A percentile compares a stretch with the other conserved stretches of the same genome.
phyloP scores from a whole-genome alignment of 495 filamentous ascomycete genomes.

The Geopyxis carbonaria region DNA sequence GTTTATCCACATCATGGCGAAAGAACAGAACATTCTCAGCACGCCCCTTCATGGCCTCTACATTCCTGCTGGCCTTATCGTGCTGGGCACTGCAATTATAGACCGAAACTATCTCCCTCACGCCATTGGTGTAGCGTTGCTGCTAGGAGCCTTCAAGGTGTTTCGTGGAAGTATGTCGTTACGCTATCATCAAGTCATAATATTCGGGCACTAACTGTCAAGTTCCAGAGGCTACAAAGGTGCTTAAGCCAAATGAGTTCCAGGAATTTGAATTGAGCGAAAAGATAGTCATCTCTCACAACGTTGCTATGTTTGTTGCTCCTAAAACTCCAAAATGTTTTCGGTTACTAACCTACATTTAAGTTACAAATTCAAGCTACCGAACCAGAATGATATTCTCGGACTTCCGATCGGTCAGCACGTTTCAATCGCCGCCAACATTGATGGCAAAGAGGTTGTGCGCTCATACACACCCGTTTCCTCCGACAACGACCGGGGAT shows the following conservation, averaged over 20 bases:
- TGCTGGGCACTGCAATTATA: conserved; percentile 56
- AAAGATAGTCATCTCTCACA: conserved; percentile 86
- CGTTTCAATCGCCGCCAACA: conserved; percentile 75
- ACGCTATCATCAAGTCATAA: neutral
- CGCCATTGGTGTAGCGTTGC: conserved; percentile 45
- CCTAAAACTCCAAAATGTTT: neutral
- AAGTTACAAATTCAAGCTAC: conserved; percentile 82
- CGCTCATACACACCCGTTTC: conserved; percentile 93
- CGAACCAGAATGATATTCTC: conserved; percentile 56
- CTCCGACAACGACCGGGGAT: conserved; percentile 48
- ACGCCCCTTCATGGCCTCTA: conserved; percentile 52
- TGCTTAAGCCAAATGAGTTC: conserved; percentile 72
- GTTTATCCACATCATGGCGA: neutral
- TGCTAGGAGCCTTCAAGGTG: conserved; percentile 47
- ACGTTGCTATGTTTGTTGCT: conserved; percentile 62
- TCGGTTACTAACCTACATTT: neutral
- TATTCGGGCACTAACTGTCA: neutral
- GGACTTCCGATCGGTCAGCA: conserved; percentile 95
- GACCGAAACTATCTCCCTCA: conserved; percentile 63
- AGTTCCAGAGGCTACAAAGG: conserved; percentile 40
- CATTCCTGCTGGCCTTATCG: conserved; percentile 65
- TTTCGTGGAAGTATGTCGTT: conserved; percentile 37
- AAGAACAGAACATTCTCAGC: conserved; percentile 3
- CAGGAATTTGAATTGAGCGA: conserved; percentile 79
- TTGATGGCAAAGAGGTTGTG: conserved; percentile 74